A percentile compares a stretch with the other conserved stretches of the same genome.
Conservation (phyloP, 345 rosid genomes). For the Geranium rotundifolium region DNA sequence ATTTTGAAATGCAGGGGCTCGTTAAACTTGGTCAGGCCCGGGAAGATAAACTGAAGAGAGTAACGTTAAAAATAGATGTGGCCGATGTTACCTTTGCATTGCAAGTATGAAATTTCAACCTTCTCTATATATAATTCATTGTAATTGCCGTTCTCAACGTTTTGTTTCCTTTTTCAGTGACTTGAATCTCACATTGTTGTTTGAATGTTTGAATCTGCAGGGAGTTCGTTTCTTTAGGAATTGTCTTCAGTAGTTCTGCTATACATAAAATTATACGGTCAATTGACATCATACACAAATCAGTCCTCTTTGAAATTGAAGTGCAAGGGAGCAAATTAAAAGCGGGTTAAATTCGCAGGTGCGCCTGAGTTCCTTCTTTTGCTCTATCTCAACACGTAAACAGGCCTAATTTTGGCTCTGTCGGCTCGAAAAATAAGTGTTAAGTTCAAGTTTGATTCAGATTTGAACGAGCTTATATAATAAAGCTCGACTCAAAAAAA, state of each 20-base stretch:
- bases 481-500: too few relatives aligned
- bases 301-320: neutral
- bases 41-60: constrained; percentile 55
- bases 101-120: constrained; percentile 34
- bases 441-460: too few relatives aligned
- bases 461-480: too few relatives aligned
- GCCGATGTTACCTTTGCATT: constrained; percentile 74
- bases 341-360: too few relatives aligned
- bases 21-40: constrained; percentile 66
- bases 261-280: neutral
- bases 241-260: constrained; percentile 42
- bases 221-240: constrained; percentile 80
- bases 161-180: neutral
- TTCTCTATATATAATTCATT: too few relatives aligned
- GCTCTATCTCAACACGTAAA: too few relatives aligned
- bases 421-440: too few relatives aligned
- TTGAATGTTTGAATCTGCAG: constrained; percentile 24
- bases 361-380: too few relatives aligned
- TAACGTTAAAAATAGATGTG: constrained; percentile 59
- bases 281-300: neutral
- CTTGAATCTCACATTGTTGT: neutral
- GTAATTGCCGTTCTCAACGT: too few relatives aligned
- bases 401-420: too few relatives aligned
- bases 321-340: neutral
- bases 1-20: constrained; percentile 43